Evolutionary conservation across 140 eudicot genomes (phyloP), one percentile per base, ranked within the genome.

Genomic region (Flaveria floridana): DNA sequence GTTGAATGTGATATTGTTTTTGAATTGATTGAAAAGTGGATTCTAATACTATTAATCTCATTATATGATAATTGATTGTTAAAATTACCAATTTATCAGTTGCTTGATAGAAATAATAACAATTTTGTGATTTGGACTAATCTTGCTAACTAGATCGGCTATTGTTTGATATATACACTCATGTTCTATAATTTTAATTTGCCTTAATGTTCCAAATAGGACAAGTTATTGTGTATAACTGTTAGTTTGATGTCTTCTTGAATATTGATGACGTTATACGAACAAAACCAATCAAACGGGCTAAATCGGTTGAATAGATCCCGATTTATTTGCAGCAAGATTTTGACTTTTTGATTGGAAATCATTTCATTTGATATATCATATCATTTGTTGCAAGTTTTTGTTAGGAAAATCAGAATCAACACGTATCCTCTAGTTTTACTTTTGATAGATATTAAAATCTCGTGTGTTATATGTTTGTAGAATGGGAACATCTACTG

Each of bases 401-500:
- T 9, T 66, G 21, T 16, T 7, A 39, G 16, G 53, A 19, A 66
- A 66, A 16, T 18, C 30, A 18, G 53, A 66, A 66, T 18, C 16
- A 66, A 39, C 53, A 8, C n/a, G 1, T 4, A 9, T 39, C 16
- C 3, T 41, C 16, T 64, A 37, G 50, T 64, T 25, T n/a, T 52
- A 37, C 6, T 18, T 74, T 67, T 66, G 21, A 67, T 52, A 15
- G 52, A 34, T 75, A 14, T 13, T 62, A 19, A 67, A 12, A 28
- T 42, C 14, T 57, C 1, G 30, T 61, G 30, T 15, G 15, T 50
- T 34, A 23, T 25, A 39, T 12, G 18, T 56, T 39, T 77, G 57
- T 79, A 91, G 95, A 62, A 94, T 94, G 99, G 97, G 99, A 75
- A 85, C 85, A 47, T 28, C 68, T 5, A 88, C 82, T 58, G 90